phyloP scores from a whole-genome alignment of 805 yeast species.

The Brettanomyces custersianus region DNA sequence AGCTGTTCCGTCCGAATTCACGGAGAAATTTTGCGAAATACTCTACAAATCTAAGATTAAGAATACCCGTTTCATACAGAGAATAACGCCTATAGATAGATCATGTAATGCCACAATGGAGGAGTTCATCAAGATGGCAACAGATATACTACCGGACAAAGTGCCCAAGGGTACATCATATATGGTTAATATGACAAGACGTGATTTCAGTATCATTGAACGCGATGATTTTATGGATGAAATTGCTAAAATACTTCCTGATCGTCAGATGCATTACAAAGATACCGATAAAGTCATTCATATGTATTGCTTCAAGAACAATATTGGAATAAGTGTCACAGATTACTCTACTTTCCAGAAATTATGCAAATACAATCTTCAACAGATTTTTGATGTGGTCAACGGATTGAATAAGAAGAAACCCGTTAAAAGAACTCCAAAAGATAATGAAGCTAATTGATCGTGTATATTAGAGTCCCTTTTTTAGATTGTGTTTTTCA shows the following conservation, averaged over 20 bases:
- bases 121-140: slow-evolving; percentile 49
- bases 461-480: too few species aligned
- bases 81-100: slow-evolving; percentile 68
- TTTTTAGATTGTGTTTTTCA: background rate
- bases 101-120: slow-evolving; percentile 67
- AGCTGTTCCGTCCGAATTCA: slow-evolving; percentile 67
- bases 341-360: slow-evolving; percentile 42
- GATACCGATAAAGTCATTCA: slow-evolving; percentile 68
- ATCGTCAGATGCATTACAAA: slow-evolving; percentile 75
- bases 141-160: slow-evolving; percentile 8
- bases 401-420: slow-evolving; percentile 13
- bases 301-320: slow-evolving; percentile 83
- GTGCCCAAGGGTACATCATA: slow-evolving; percentile 30
- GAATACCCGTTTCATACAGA: slow-evolving; percentile 65
- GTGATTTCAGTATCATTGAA: slow-evolving; percentile 69
- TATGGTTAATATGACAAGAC: slow-evolving; percentile 71
- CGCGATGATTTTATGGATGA: slow-evolving; percentile 65
- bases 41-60: slow-evolving; percentile 41
- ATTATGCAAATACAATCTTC: slow-evolving; percentile 66
- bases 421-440: too few species aligned
- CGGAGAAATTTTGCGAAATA: slow-evolving; percentile 54
- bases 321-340: slow-evolving; percentile 82
- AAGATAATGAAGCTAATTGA: too few species aligned
- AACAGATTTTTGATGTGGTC: slow-evolving; percentile 58
- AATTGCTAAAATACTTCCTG: slow-evolving; percentile 31